Evolutionary conservation across 2,329 filamentous ascomycete genomes (phyloP), one percentile per base, ranked within the genome.

Genomic region (Phyllosticta citribraziliensis): DNA sequence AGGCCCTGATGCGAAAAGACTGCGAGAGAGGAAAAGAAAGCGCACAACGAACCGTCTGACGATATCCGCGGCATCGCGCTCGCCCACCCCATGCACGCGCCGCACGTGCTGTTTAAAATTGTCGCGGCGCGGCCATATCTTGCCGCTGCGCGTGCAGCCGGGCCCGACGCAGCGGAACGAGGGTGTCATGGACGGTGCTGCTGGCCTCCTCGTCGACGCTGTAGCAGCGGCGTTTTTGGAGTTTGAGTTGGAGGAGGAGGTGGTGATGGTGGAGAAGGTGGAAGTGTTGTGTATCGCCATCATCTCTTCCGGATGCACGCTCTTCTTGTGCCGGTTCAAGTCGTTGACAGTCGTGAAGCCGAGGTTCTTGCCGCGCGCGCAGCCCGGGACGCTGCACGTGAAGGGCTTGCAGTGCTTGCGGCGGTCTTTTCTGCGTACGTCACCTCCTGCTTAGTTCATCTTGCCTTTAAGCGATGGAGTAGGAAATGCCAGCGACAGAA

Each of bases 291-390:
- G 6, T 10, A 30, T 30, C 27, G 9, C 9, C 27, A 30, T 30
- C 27, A 30, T 30, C 50, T 67, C 75, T 57, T 80, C 75, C 24
- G 74, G 76, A 70, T 96, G 91, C 5, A 88, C 85, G 63, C 85
- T 88, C 68, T 84, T 85, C 66, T 82, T 84, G 70, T 96, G 92
- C 58, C 92, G 81, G n/a, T 87, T 82, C 12, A 93, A 82, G 67
- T 96, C 92, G 70, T 95, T 96, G 19, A 77, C 73, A 0, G 90
- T 95, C 19, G 87, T 86, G 67, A 96, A 96, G 0, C 89, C 90
- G 64, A 83, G 78, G 5, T 71, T 75, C 9, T 30, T 30, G 27
- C 27, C 27, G 12, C 85, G 79, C 25, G 69, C 65, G 70, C 91
- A 95, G 4, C 75, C 75, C 0, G 70, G 65, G 24, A 83, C 73